Base-by-base conservation (phyloP, 108 stramenopile genomes). In the Phaeodactylum tricornutum region DNA sequence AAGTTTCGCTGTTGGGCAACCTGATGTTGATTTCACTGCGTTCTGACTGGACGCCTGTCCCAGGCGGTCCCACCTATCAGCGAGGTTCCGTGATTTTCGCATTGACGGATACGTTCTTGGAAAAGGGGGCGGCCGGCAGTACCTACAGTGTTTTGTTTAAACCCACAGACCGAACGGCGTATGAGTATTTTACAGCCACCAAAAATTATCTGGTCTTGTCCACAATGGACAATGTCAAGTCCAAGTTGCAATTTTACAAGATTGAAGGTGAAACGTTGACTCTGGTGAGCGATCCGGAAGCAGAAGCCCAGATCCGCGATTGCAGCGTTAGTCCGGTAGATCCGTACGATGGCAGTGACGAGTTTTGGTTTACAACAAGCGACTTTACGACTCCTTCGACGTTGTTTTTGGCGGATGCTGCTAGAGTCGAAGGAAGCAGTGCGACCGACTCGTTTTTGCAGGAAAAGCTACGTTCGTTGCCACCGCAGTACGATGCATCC, bases 171-270 rank as follows among this genome's bases (percentile, higher is more conserved):
- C 48, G 74, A 12, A 77, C 74, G 17, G 84, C 90, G 2, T 81
- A 79, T 33, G 56, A 73, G 22, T 77, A 79, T 25, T 78, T 66
- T 41, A 70, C 72, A 17, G 52, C 61, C 15, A 86, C 86, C 17
- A 92, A 87, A 61, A 71, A 87, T 39, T 92, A 84, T 47, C 33
- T 92, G 45, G 69, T 92, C 35, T 59, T 87, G 11, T 68, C 74
- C 36, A 79, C 69, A 20, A 66, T 87, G 53, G 84, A 87, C 30
- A 82, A 84, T 53, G 90, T 92, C 33, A 82, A 84, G 43, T 68
- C 81, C 25, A 79, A 71, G 25, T 65, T 87, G 8, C 60, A 83
- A 20, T 84, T 85, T 50, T 92, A 64, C 61, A 84, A 81, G 39
- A 50, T 84, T 28, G 74, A 47, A 1, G 79, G 79, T 14, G 61